Evolutionary conservation across 2,329 filamentous ascomycete species (phyloP), one percentile per base, ranked within the genome.

Genomic region (Apiospora koreana): DNA sequence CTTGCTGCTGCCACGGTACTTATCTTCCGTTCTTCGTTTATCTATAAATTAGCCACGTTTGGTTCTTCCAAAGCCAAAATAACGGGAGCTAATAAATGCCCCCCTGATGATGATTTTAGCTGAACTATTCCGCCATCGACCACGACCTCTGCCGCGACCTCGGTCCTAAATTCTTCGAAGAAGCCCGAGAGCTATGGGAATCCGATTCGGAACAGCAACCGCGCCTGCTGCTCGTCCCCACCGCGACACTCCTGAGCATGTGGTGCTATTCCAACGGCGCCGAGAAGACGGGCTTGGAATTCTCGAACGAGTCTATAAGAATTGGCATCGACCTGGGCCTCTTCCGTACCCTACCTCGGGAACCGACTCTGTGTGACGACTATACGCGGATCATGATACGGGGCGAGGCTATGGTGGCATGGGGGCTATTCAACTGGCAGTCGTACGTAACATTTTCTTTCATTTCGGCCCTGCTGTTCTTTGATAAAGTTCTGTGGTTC

Each of bases 341-440:
- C 21, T 69, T 69, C 25, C 38, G 43, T 9, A 65, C 25, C 3
- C 31, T 62, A 25, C 48, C 50, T 7, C 50, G 43, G 12, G 54
- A 69, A 25, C 41, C 54, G 18, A 25, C 28, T 1, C 38, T 64
- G 18, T 65, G 50, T n/a, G 42, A 69, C 38, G 16, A 43, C 31
- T 43, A 45, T 42, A 46, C 5, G 21, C 54, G 50, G 35, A 16
- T 42, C 7, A 64, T 64, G 23, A 25, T 42, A n/a, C 43, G 54
- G 43, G 68, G 54, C 38, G 46, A 58, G 31, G 14, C 68, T 10
- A 58, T 69, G 35, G 42, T 69, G 35, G 54, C 54, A 64, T 69
- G 68, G 68, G 68, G 68, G 2, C 25, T 69, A 23, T 69, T 65
- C 68, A 64, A 43, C 41, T 46, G 68, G 46, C 68, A 69, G 31